phyloP scores from a whole-genome alignment of 2,329 filamentous ascomycete species.

The Cladosporium phlei region DNA sequence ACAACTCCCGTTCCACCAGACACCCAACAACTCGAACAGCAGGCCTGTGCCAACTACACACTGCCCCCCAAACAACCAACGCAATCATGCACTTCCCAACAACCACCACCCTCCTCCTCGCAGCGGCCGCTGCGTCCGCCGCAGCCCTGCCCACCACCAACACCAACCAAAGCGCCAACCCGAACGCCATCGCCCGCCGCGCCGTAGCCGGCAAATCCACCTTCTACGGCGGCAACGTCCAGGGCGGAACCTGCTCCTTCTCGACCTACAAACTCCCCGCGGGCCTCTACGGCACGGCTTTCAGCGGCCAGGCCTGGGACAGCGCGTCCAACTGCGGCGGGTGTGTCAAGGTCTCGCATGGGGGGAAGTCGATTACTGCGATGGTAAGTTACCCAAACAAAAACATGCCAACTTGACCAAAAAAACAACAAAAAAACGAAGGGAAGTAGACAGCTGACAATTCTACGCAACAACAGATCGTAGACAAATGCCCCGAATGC shows the following conservation, averaged over 20 bases:
- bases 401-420: not conserved
- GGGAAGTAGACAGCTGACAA: no score
- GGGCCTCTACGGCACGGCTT: constrained; percentile 57
- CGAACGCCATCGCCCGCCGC: constrained; percentile 18
- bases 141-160: constrained; percentile 15
- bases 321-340: constrained; percentile 54
- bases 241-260: constrained; percentile 61
- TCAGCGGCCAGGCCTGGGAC: constrained; percentile 56
- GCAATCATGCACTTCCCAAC: constrained; percentile 2
- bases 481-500: constrained; percentile 56
- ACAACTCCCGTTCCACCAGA: no score
- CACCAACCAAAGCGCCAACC: constrained; percentile 16
- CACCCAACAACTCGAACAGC: no score
- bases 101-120: not conserved
- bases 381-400: constrained; percentile 49
- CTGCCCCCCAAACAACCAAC: no score
- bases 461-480: constrained; percentile 40
- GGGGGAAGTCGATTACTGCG: constrained; percentile 51
- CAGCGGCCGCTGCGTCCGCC: constrained; percentile 10
- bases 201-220: constrained; percentile 22
- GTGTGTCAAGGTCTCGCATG: constrained; percentile 56
- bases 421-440: no score
- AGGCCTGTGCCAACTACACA: not conserved
- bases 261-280: constrained; percentile 57
- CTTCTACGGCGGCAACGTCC: constrained; percentile 33